phyloP scores from a whole-genome alignment of 2,329 filamentous ascomycete species.

The Calonectria hawksworthii region DNA sequence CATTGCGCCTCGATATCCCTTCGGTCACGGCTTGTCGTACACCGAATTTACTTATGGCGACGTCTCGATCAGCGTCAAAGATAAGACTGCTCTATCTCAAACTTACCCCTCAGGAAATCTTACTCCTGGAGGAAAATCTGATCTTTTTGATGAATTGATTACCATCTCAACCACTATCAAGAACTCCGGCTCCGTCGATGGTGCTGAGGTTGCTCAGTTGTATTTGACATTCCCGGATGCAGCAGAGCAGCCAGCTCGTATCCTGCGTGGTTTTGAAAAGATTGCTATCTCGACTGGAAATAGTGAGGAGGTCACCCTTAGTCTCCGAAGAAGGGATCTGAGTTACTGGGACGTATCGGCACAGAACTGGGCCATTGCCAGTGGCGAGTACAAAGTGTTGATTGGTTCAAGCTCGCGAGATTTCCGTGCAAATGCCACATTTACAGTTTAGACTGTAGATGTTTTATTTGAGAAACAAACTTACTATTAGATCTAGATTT shows the following conservation, averaged over 20 bases:
- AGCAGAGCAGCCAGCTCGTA: slow-evolving; percentile 64
- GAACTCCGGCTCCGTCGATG: slow-evolving; percentile 59
- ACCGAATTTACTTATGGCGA: slow-evolving; percentile 65
- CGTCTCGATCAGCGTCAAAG: slow-evolving; percentile 53
- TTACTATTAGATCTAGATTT: not conserved
- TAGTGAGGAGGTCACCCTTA: not conserved
- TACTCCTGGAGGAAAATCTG: slow-evolving; percentile 58
- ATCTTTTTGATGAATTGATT: slow-evolving; percentile 63
- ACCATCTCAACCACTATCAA: slow-evolving; percentile 54
- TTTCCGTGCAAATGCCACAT: not conserved
- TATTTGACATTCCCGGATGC: slow-evolving; percentile 61
- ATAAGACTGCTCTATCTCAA: slow-evolving; percentile 30
- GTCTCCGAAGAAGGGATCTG: not conserved
- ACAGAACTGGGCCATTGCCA: slow-evolving; percentile 12
- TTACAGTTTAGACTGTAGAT: not conserved
- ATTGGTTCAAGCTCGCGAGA: slow-evolving; percentile 2
- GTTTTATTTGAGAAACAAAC: not conserved
- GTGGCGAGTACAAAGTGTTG: not conserved
- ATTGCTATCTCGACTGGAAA: not conserved
- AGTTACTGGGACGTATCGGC: slow-evolving; percentile 13
- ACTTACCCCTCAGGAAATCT: slow-evolving; percentile 56
- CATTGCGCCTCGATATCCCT: slow-evolving; percentile 66
- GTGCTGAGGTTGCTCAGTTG: slow-evolving; percentile 63
- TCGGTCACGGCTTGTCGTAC: slow-evolving; percentile 70
- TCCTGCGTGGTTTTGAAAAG: slow-evolving; percentile 76